Evolutionary conservation across 305 asterid genomes (phyloP).

Genomic region (Fraxinus floribunda): DNA sequence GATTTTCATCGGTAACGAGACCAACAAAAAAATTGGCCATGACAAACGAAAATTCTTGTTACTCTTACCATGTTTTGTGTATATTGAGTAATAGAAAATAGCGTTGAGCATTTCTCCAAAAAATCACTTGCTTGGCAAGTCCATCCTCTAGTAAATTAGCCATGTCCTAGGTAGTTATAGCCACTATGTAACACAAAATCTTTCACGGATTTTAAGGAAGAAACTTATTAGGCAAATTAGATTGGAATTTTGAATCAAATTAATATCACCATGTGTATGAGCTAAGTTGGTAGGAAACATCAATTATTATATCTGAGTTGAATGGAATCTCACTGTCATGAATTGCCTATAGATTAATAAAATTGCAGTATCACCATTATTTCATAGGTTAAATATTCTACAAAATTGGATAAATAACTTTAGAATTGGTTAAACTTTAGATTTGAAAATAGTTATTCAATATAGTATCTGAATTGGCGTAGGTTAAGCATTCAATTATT

Average conservation of each 20-base stretch:
- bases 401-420: not conserved
- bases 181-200: not conserved
- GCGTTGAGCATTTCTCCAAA: not conserved
- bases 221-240: not conserved
- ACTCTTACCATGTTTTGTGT: too few species aligned
- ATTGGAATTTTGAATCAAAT: not conserved
- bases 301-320: not conserved
- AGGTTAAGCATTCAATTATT: not conserved
- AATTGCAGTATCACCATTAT: not conserved
- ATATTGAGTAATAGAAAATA: too few species aligned
- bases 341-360: not conserved
- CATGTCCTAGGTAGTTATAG: not conserved
- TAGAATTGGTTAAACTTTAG: not conserved
- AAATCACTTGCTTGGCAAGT: not conserved
- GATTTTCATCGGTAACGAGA: too few species aligned
- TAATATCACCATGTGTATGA: not conserved
- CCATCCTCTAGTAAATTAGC: not conserved
- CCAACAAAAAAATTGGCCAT: too few species aligned
- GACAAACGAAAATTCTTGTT: too few species aligned
- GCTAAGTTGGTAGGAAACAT: not conserved
- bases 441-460: not conserved
- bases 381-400: not conserved
- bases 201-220: not conserved
- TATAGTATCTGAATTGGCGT: too few species aligned
- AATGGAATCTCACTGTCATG: not conserved